Evolutionary conservation across 495 filamentous ascomycete genomes (phyloP).

Genomic region (Bacidia rubella): DNA sequence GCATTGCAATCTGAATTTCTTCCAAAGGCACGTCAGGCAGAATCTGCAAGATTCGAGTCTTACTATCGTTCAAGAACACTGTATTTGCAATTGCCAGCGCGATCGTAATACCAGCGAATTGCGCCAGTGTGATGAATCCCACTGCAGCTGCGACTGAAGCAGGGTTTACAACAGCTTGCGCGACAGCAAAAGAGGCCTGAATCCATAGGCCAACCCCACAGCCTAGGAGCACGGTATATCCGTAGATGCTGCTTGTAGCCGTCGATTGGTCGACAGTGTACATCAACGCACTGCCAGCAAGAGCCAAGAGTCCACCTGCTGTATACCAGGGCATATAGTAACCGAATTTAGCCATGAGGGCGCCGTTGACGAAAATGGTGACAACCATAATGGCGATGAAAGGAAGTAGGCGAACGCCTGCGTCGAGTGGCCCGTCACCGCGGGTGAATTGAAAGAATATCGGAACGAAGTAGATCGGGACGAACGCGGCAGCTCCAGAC

Average conservation of each 20-base stretch:
- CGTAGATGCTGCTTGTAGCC: conserved; percentile 31
- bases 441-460: conserved; percentile 7
- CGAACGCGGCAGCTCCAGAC: background rate
- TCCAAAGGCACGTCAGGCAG: too few species aligned
- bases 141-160: conserved; percentile 29
- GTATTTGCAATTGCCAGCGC: background rate
- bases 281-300: conserved; percentile 38
- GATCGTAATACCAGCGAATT: background rate
- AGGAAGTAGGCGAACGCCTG: conserved; percentile 45
- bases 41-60: background rate
- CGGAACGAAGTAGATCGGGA: conserved; percentile 4
- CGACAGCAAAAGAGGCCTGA: conserved; percentile 40
- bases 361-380: conserved; percentile 35
- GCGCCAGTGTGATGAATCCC: conserved; percentile 32
- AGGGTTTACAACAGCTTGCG: conserved; percentile 30
- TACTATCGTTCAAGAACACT: background rate
- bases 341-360: conserved; percentile 35
- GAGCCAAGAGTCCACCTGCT: conserved; percentile 30
- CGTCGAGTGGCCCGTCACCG: conserved; percentile 32
- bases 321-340: conserved; percentile 49
- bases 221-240: conserved; percentile 28
- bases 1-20: background rate
- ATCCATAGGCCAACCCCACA: conserved; percentile 38
- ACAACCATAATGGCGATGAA: conserved; percentile 40
- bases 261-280: conserved; percentile 30